Percentiles rank a stretch among this genome's conserved stretches.
Conservation (phyloP, 2,329 filamentous ascomycete species). For the Penicillium italicum region DNA sequence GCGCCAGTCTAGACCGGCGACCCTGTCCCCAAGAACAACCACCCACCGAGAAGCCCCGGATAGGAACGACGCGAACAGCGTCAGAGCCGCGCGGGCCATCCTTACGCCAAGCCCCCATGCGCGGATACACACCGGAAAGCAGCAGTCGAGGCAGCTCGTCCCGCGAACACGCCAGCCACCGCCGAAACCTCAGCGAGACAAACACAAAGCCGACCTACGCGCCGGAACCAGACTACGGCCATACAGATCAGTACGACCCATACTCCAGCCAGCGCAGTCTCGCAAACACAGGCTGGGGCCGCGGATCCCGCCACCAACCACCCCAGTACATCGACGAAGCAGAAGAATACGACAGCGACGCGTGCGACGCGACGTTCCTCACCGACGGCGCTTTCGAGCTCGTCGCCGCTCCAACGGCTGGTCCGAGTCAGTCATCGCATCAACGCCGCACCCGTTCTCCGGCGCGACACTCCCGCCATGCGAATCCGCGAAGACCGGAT, state of each 20-base stretch:
- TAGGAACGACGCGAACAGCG: conserved; percentile 49
- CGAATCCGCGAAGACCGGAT: conserved; percentile 51
- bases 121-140: conserved; percentile 28
- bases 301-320: conserved; percentile 35
- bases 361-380: conserved; percentile 66
- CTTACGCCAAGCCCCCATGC: conserved; percentile 30
- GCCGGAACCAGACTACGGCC: conserved; percentile 30
- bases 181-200: conserved; percentile 33
- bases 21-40: conserved; percentile 14
- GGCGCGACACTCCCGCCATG: conserved; percentile 26
- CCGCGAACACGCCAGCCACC: conserved; percentile 31
- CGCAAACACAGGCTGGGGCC: conserved; percentile 41
- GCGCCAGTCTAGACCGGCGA: conserved; percentile 34
- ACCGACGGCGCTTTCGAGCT: conserved; percentile 80
- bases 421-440: conserved; percentile 30
- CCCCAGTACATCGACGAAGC: conserved; percentile 75
- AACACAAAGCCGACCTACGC: conserved; percentile 7
- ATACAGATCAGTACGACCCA: conserved; percentile 58
- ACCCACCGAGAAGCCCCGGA: conserved; percentile 38
- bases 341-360: conserved; percentile 67
- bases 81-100: conserved; percentile 51
- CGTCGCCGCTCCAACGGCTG: conserved; percentile 51
- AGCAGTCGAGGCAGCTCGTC: conserved; percentile 28
- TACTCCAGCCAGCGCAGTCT: conserved; percentile 57
- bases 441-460: conserved; percentile 31